Evolutionary conservation across 1,284 basidiomycete genomes (phyloP), one percentile per base, ranked within the genome.

Genomic region (Takashimella tepidaria): DNA sequence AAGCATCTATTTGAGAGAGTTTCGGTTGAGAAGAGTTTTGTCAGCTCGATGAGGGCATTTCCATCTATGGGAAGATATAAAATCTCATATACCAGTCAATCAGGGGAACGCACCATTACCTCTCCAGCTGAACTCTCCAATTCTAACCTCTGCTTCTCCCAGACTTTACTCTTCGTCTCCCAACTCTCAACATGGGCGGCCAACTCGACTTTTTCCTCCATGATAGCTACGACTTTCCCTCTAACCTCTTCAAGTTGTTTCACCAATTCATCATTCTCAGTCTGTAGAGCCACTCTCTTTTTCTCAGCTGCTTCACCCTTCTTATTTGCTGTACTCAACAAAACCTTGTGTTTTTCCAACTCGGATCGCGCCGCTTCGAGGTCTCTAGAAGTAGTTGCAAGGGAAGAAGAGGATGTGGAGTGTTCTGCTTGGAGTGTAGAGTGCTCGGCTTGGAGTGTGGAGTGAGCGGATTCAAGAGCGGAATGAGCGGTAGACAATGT

Each of bases 171-270:
- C 53, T 66, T 65, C 20, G 50, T 56, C 49, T 68, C 64, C 57
- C 61, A 61, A 37, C 58, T 64, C 43, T 70, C 64, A 3, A 70
- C 53, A 31, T 54, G 54, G 10, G 59, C 64, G 3, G 59, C 64
- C 46, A 74, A 53, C n/a, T 62, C 66, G 24, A 67, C 70, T 50
- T 73, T 72, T 54, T 75, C 73, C 56, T 74, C 68, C 66, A 72
- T 72, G 10, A 73, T 57, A 44, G 66, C 56, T 22, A 71, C 64
- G 19, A 76, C 69, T 47, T 69, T 69, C 37, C 60, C 66, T 50
- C 73, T 55, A 11, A 76, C 67, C 58, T 76, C 75, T 49, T 73
- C 72, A 24, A 76, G 62, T 60, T 76, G 74, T 20, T 57, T 59
- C 19, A 77, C 60, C n/a, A 77, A 58, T 13, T 68, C 68, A 45